Evolutionary conservation across 1,139 yeast species (phyloP), one percentile per base, ranked within the genome.

Genomic region (Geotrichum reessii): DNA sequence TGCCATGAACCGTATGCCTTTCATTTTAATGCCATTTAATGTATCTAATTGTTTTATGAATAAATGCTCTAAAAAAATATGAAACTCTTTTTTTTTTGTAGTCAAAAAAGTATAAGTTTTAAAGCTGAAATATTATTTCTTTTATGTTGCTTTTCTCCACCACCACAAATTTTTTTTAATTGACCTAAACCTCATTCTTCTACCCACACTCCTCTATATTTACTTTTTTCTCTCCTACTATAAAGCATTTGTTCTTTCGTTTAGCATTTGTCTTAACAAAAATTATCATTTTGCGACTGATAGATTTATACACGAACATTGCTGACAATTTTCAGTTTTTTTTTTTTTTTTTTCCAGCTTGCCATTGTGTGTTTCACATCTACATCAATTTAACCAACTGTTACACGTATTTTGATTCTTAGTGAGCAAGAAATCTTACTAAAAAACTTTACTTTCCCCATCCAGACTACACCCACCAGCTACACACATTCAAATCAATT

Each of bases 81-180:
- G n/a, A n/a, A n/a, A n/a, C n/a, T n/a, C n/a, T n/a, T n/a, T n/a
- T n/a, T n/a, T n/a, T n/a, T n/a, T n/a, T n/a, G n/a, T n/a, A n/a
- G n/a, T n/a, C n/a, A n/a, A n/a, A n/a, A n/a, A n/a, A n/a, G 42
- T 19, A 12, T 19, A 37, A 14, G 42, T 37, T 3, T 19, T 37
- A 37, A 37, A 5, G 17, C 42, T 37, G n/a, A 37, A 37, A 37
- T 37, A 14, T 6, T 37, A 37, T 37, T 14, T 37, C n/a, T 37
- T 9, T 8, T 31, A 31, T 14, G n/a, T 14, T 37, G 42, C 24
- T 17, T 47, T 47, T 47, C 50, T 24, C 33, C 31, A 47, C 50
- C 50, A 47, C 50, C 50, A 47, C 50, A 47, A 47, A 47, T 12
- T 24, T 44, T 47, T 28, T 9, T 17, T n/a, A 24, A 24, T 28